These are phyloP conservation scores for Pythium dissimile DNA, from an alignment of 352 stramenopile genomes.

Conservation along the genomic window DNA sequence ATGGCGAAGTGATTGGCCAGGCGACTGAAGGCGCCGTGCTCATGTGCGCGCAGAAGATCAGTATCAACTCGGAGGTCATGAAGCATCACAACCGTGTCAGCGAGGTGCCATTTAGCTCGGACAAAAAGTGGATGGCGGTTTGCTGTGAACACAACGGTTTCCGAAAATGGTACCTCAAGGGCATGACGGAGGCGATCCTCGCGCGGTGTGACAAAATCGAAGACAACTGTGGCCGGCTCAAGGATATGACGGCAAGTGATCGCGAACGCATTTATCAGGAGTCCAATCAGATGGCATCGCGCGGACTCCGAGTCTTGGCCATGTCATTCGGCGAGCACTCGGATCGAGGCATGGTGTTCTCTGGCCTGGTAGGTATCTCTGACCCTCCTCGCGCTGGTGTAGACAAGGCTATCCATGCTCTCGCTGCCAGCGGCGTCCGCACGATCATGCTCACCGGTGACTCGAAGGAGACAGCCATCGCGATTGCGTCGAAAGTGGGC, in stretches of 20 bases:
- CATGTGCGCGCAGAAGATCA: constrained; percentile 63
- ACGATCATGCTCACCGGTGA: constrained; percentile 95
- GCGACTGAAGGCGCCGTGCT: constrained; percentile 76
- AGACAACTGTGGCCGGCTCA: constrained; percentile 63
- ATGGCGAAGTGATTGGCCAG: constrained; percentile 75
- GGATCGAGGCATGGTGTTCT: constrained; percentile 88
- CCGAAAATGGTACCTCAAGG: constrained; percentile 75
- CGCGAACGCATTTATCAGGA: constrained; percentile 61
- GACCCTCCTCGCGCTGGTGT: constrained; percentile 69
- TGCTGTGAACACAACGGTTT: constrained; percentile 57
- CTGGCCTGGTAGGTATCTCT: constrained; percentile 92
- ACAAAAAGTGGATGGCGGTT: constrained; percentile 97
- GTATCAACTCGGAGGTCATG: constrained; percentile 36
- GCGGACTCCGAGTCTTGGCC: constrained; percentile 86
- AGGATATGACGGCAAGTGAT: constrained; percentile 60
- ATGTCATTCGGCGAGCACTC: constrained; percentile 85
- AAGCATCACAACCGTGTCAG: constrained; percentile 70
- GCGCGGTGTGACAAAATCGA: constrained; percentile 70
- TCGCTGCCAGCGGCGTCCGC: constrained; percentile 55
- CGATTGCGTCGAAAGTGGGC: constrained; percentile 92
- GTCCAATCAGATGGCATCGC: constrained; percentile 61
- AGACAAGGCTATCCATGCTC: constrained; percentile 53
- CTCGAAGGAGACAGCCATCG: constrained; percentile 93
- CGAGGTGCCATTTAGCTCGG: constrained; percentile 94
- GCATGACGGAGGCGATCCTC: constrained; percentile 81